These are phyloP conservation scores for Meyerozyma elateridarum DNA, from an alignment of 1,139 yeast species.

Conservation along the genomic window DNA sequence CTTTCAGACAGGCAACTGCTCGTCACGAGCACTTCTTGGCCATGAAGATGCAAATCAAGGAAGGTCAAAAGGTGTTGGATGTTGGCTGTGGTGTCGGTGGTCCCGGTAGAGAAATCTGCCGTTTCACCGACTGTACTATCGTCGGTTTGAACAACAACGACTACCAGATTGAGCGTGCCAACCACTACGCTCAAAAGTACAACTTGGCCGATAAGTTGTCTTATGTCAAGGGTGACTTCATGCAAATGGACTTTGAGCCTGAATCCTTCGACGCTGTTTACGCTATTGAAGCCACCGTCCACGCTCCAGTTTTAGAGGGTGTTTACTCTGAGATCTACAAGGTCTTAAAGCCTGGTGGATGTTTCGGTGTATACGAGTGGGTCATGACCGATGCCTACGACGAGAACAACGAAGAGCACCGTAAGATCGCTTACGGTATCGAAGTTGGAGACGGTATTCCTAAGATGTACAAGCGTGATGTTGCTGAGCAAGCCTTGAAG, in stretches of 20 bases:
- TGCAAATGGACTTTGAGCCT: slow-evolving; percentile 96
- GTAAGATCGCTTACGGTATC: slow-evolving; percentile 93
- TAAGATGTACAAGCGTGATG: slow-evolving; percentile 83
- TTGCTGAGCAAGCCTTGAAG: slow-evolving; percentile 82
- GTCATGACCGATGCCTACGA: slow-evolving; percentile 95
- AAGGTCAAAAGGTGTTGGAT: slow-evolving; percentile 84
- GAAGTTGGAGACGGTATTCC: slow-evolving; percentile 99
- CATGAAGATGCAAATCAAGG: slow-evolving; percentile 71
- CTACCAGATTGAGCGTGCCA: slow-evolving; percentile 93
- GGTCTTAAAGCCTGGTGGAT: slow-evolving; percentile 96
- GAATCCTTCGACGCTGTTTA: slow-evolving; percentile 92
- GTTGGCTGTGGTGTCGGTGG: slow-evolving; percentile 99
- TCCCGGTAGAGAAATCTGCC: slow-evolving; percentile 92
- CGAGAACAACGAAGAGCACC: slow-evolving; percentile 81
- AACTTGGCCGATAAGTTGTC: slow-evolving; percentile 68
- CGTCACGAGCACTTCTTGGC: slow-evolving; percentile 98
- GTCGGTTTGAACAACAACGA: slow-evolving; percentile 96
- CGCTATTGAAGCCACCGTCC: slow-evolving; percentile 98
- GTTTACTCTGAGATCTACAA: slow-evolving; percentile 93
- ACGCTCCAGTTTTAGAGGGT: slow-evolving; percentile 95
- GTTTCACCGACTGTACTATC: slow-evolving; percentile 83
- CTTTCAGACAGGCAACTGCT: slow-evolving; percentile 91
- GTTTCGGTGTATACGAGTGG: slow-evolving; percentile 98
- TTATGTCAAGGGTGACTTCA: slow-evolving; percentile 96
- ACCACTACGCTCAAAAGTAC: slow-evolving; percentile 65